Base-by-base conservation (phyloP, 1,284 basidiomycete genomes). In the Tetrapyrgos nigripes region DNA sequence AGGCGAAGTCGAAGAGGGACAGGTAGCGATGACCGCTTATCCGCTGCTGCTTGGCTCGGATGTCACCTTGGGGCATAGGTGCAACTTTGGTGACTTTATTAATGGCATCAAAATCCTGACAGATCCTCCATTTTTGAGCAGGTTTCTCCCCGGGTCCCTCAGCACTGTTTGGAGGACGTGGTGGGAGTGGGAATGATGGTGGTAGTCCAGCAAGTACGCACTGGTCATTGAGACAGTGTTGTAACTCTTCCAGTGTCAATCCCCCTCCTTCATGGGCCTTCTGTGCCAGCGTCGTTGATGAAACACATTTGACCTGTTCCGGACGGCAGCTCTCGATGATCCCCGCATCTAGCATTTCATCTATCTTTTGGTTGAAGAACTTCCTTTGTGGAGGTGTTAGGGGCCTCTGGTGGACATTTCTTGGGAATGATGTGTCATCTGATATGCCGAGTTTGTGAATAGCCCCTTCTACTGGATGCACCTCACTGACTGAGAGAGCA, bases 21-120 rank as follows among this genome's bases (percentile, higher is more conserved):
- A 77, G 31, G 58, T 66, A 79, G 3, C 70, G 29, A 37, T 76
- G 69, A 0, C 76, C 73, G 14, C 65, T 67, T 0, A 78, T 59
- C 5, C 59, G 13, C 26, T 70, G 69, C 47, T 78, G 76, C 53
- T 77, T 78, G 1, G 62, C 58, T 0, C 66, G 57, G 0, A 78
- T 74, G 60, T 78, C 72, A 3, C 76, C 74, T 51, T n/a, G n/a
- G n/a, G n/a, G 76, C 59, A 79, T 73, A 2, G 75, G 66, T 14
- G 70, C 63, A 1, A 78, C 62, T 33, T 72, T 44, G 0, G 75
- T 78, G 1, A 69, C 64, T 21, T 67, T 66, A 64, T 80, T 79
- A 26, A 78, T 44, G 14, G 68, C 66, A 1, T 46, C 62, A 51
- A 74, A 79, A 55, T 75, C 69, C 49, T 77, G 76, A 45, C 74